Conservation (phyloP, 164 flowering plant species). For the Vitis rotundifolia region DNA sequence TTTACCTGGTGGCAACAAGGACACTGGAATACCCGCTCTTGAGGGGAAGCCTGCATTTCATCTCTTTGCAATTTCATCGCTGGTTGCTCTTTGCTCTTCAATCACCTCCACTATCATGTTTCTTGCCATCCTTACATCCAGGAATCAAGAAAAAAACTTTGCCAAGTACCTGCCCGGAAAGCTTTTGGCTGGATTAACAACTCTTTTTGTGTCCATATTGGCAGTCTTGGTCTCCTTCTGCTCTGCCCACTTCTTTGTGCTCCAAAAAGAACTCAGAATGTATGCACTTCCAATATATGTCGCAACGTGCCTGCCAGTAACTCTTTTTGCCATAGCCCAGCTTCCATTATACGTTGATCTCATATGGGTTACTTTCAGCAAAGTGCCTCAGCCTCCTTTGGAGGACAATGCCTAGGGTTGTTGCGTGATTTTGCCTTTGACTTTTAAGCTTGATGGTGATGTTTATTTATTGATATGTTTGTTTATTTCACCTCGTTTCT, state of each 20-base stretch:
- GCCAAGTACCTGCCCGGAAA: slow-evolving; percentile 9
- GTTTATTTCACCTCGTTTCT: no score
- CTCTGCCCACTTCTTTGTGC: slow-evolving; percentile 25
- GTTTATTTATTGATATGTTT: no score
- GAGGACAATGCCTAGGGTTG: background rate
- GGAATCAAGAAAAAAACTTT: slow-evolving; percentile 20
- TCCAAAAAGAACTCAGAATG: slow-evolving; percentile 11
- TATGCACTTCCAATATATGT: slow-evolving; percentile 17
- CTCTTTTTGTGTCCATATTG: slow-evolving; percentile 23
- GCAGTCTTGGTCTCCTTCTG: slow-evolving; percentile 28
- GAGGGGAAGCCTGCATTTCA: slow-evolving; percentile 12
- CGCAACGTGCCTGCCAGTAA: slow-evolving; percentile 22
- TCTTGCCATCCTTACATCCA: slow-evolving; percentile 26
- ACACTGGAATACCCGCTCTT: slow-evolving; percentile 5
- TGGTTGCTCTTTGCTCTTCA: slow-evolving; percentile 26
- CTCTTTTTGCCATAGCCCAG: slow-evolving; percentile 21
- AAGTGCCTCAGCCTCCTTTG: slow-evolving; percentile 21
- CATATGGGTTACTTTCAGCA: slow-evolving; percentile 8
- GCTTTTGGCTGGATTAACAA: slow-evolving; percentile 20
- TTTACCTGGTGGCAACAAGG: slow-evolving; percentile 19
- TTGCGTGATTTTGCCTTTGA: no score
- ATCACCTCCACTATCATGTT: slow-evolving; percentile 23
- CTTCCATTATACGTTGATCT: slow-evolving; percentile 31
- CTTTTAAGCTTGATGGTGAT: no score
- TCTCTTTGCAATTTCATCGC: slow-evolving; percentile 18